Evolutionary conservation across 164 flowering plant species (phyloP).

Genomic region (Berberis thunbergii): DNA sequence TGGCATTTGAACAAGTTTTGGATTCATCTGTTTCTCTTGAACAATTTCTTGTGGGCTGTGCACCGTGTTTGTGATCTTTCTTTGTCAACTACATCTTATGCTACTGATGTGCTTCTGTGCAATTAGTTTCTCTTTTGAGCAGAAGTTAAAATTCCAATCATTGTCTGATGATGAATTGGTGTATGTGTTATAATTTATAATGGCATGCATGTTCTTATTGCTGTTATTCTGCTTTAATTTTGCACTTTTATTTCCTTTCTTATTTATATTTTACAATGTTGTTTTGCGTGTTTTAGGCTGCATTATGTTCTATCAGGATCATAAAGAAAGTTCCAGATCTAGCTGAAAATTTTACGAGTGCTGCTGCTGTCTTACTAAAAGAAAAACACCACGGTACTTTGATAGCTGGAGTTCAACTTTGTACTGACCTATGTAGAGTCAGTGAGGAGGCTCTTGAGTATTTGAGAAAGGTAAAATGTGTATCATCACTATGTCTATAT

Average conservation of each 20-base stretch:
- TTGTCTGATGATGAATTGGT: too few relatives aligned
- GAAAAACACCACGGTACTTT: conserved; percentile 98
- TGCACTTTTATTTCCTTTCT: neutral
- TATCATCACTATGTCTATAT: neutral
- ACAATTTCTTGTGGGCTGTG: too few relatives aligned
- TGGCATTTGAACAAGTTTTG: neutral
- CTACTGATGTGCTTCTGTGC: too few relatives aligned
- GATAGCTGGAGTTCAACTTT: conserved; percentile 89
- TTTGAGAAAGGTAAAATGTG: conserved; percentile 62
- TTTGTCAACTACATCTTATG: too few relatives aligned
- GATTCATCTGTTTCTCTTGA: too few relatives aligned
- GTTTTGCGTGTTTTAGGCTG: conserved; percentile 49
- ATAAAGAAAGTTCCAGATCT: conserved; percentile 93
- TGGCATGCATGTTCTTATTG: too few relatives aligned
- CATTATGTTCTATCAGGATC: conserved; percentile 88
- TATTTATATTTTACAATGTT: neutral
- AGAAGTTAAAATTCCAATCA: too few relatives aligned
- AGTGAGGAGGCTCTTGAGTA: conserved; percentile 86
- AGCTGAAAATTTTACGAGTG: conserved; percentile 86
- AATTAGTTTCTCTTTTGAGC: too few relatives aligned
- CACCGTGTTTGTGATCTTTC: too few relatives aligned
- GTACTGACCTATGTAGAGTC: conserved; percentile 82
- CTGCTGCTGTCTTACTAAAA: conserved; percentile 76
- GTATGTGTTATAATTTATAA: too few relatives aligned
- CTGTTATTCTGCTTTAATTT: neutral